These are phyloP conservation scores for Colletotrichum kahawae DNA, from an alignment of 2,329 filamentous ascomycete species.

Conservation along the genomic window DNA sequence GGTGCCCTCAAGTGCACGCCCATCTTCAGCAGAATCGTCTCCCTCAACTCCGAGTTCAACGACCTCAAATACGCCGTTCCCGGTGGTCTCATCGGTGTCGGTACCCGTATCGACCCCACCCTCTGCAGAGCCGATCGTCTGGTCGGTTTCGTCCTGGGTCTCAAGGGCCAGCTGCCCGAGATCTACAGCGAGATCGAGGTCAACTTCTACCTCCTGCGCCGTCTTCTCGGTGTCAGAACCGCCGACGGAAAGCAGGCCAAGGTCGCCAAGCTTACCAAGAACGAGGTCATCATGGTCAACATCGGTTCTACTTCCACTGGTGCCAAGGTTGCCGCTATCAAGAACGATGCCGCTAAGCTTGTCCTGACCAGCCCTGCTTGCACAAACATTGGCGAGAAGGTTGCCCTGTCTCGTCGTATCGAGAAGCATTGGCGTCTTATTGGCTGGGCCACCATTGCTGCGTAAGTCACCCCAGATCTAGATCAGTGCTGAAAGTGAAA, in stretches of 20 bases:
- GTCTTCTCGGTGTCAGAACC: slow-evolving; percentile 94
- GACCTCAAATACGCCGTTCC: slow-evolving; percentile 98
- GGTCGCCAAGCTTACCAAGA: slow-evolving; percentile 97
- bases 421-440: slow-evolving; percentile 99
- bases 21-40: slow-evolving; percentile 94
- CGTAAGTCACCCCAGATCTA: slow-evolving; percentile 48
- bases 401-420: slow-evolving; percentile 92
- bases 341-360: slow-evolving; percentile 96
- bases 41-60: slow-evolving; percentile 94
- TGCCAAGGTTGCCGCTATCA: slow-evolving; percentile 96
- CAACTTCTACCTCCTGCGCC: slow-evolving; percentile 97
- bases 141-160: slow-evolving; percentile 95
- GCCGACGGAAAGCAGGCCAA: slow-evolving; percentile 99
- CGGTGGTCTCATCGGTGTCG: slow-evolving; percentile 96
- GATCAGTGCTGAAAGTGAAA: neutral
- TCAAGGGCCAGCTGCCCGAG: slow-evolving; percentile 90
- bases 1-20: slow-evolving; percentile 96
- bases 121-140: slow-evolving; percentile 98
- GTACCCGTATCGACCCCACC: slow-evolving; percentile 95
- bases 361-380: slow-evolving; percentile 92
- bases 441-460: slow-evolving; percentile 84
- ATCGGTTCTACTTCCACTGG: slow-evolving; percentile 97
- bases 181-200: slow-evolving; percentile 99
- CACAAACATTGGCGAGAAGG: slow-evolving; percentile 98
- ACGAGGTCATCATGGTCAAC: slow-evolving; percentile 99